phyloP scores from a whole-genome alignment of 2,329 filamentous ascomycete species.

The Sporothrix brasiliensis region DNA sequence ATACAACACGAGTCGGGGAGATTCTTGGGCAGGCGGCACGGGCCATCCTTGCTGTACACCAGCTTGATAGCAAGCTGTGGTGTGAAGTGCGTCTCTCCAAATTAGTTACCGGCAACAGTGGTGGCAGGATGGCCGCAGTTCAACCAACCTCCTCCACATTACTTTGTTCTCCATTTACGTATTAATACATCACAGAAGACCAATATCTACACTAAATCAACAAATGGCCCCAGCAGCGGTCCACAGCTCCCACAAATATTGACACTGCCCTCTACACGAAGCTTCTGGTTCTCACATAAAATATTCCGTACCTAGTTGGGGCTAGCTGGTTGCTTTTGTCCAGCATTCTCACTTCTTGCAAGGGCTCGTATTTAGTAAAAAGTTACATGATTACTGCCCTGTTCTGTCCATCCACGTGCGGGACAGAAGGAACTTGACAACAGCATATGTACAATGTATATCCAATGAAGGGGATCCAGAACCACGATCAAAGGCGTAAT shows the following conservation, averaged over 20 bases:
- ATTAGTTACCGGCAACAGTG: not conserved
- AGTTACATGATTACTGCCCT: not conserved
- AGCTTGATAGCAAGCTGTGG: not conserved
- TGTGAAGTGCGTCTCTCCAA: not conserved
- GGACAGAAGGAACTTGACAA: not conserved
- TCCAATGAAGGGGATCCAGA: not conserved
- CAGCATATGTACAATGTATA: too few species aligned
- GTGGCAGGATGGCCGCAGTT: constrained; percentile 15
- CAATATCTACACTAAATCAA: not conserved
- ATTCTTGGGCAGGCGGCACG: not conserved
- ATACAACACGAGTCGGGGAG: not conserved
- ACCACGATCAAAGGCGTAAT: not conserved
- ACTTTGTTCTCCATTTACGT: too few species aligned
- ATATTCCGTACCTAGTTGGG: not conserved
- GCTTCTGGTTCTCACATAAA: not conserved
- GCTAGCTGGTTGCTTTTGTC: not conserved
- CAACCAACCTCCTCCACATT: not conserved
- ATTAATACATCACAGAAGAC: not conserved
- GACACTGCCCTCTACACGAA: not conserved
- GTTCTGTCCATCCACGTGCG: not conserved
- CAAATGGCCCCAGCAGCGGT: not conserved
- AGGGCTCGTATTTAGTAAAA: not conserved
- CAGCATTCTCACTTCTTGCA: not conserved
- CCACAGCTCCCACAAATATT: not conserved
- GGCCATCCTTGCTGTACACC: too few species aligned